Evolutionary conservation across 2,329 filamentous ascomycete genomes (phyloP).

Genomic region (Cadophora luteo-olivacea): DNA sequence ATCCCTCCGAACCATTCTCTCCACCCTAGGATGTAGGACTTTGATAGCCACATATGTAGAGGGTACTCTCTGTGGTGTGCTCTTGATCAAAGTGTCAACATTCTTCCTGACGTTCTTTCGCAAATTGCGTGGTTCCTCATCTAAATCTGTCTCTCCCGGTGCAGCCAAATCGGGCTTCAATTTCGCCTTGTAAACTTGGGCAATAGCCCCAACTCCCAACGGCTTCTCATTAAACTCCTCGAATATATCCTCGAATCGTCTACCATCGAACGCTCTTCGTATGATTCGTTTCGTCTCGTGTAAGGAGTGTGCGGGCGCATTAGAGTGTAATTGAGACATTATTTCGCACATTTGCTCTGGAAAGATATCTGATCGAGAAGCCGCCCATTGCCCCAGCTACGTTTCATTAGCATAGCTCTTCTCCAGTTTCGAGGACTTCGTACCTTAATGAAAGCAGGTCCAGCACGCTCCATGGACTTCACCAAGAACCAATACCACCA

Average conservation of each 20-base stretch:
- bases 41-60: conserved; percentile 96
- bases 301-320: conserved; percentile 91
- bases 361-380: conserved; percentile 95
- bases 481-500: conserved; percentile 97
- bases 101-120: conserved; percentile 77
- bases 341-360: conserved; percentile 88
- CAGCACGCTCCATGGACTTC: conserved; percentile 86
- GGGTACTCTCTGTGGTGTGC: conserved; percentile 81
- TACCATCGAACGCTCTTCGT: conserved; percentile 79
- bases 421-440: conserved; percentile 21
- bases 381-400: conserved; percentile 96
- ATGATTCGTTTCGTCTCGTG: conserved; percentile 80
- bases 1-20: conserved; percentile 88
- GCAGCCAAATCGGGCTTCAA: conserved; percentile 79
- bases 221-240: conserved; percentile 92
- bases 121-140: conserved; percentile 61
- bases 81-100: conserved; percentile 87
- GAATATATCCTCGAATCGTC: conserved; percentile 88
- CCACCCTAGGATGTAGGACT: conserved; percentile 90
- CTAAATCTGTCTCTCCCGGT: conserved; percentile 63
- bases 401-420: conserved; percentile 31
- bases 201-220: conserved; percentile 92
- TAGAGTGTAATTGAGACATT: conserved; percentile 94
- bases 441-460: conserved; percentile 97
- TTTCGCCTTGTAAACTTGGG: conserved; percentile 96